Conservation (phyloP, 192 early-diverging fungal species). For the Coemansia furcata region DNA sequence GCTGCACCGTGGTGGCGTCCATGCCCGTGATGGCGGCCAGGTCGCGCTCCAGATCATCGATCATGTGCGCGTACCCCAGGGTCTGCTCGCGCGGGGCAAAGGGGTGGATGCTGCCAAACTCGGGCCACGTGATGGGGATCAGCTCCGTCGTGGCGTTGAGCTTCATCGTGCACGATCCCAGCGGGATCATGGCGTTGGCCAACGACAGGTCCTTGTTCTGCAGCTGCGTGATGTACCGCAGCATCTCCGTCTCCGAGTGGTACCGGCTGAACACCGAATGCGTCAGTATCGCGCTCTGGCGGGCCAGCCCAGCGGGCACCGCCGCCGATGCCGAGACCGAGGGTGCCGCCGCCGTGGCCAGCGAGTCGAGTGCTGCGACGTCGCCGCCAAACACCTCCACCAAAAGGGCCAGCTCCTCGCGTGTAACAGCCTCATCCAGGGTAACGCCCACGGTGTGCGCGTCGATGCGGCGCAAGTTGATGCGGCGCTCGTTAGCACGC, state of each 20-base stretch:
- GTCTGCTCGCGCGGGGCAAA: constrained; percentile 95
- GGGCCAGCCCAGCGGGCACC: constrained; percentile 63
- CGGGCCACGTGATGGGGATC: constrained; percentile 99
- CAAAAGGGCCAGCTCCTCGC: constrained; percentile 77
- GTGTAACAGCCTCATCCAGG: constrained; percentile 89
- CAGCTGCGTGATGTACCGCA: constrained; percentile 92
- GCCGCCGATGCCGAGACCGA: constrained; percentile 48
- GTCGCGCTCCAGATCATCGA: constrained; percentile 85
- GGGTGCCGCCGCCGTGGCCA: constrained; percentile 53
- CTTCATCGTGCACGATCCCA: constrained; percentile 99
- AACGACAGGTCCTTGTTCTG: constrained; percentile 99
- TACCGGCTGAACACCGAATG: constrained; percentile 94
- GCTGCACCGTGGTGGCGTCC: constrained; percentile 90
- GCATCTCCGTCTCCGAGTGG: constrained; percentile 98
- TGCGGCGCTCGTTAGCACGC: constrained; percentile 68
- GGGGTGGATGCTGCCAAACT: constrained; percentile 93
- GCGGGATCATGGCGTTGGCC: constrained; percentile 97
- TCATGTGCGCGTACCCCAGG: constrained; percentile 88
- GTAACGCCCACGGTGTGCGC: constrained; percentile 76
- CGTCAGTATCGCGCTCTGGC: constrained; percentile 76
- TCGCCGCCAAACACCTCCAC: constrained; percentile 76
- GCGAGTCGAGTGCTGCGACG: constrained; percentile 53
- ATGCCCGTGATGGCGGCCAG: constrained; percentile 92
- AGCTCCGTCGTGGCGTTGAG: constrained; percentile 98
- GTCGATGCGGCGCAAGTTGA: constrained; percentile 89